Evolutionary conservation across 2,329 filamentous ascomycete species (phyloP), one percentile per base, ranked within the genome.

Genomic region (Emericellopsis cladophorae): DNA sequence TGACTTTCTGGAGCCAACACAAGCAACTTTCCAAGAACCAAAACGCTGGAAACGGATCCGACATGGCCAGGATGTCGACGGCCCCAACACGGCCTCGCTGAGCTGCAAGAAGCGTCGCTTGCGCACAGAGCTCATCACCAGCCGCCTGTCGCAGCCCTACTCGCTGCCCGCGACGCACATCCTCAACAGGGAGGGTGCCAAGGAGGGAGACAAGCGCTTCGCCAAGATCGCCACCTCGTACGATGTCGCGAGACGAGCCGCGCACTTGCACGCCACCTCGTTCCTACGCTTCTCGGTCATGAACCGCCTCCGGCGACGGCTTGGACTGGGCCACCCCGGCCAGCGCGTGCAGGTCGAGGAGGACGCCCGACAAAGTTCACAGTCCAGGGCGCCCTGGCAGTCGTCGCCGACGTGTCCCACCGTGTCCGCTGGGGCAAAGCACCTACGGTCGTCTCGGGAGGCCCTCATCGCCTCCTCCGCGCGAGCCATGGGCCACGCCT

Each of bases 151-250:
- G 9, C 72, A 68, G 37, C 80, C 81, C 2, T 86, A 76, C 56
- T 84, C 80, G 0, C 66, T 74, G 23, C 81, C 81, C 0, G 77
- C 81, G 4, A 78, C 79, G 35, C 79, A 85, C 50, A 82, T 84
- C 42, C 66, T 80, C 40, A 75, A 79, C 54, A 71, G 78, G 22
- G 77, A 76, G 42, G 66, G 63, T 11, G 51, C 58, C 10, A 56
- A 62, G 1, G 48, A 55, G 2, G 64, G 67, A 5, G 65, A 70
- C 46, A 68, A 63, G 49, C 60, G 67, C 4, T 69, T 74, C 40
- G 49, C 70, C 24, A 69, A 69, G 50, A 58, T 70, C 42, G 65
- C 68, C 0, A 62, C 66, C 5, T 55, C 66, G 16, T 49, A 62
- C 15, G 60, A 63, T 11, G 51, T 59, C 8, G 52, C 58, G 11